Conservation (phyloP, 768 basidiomycete species). For the Boletus rubropictus region DNA sequence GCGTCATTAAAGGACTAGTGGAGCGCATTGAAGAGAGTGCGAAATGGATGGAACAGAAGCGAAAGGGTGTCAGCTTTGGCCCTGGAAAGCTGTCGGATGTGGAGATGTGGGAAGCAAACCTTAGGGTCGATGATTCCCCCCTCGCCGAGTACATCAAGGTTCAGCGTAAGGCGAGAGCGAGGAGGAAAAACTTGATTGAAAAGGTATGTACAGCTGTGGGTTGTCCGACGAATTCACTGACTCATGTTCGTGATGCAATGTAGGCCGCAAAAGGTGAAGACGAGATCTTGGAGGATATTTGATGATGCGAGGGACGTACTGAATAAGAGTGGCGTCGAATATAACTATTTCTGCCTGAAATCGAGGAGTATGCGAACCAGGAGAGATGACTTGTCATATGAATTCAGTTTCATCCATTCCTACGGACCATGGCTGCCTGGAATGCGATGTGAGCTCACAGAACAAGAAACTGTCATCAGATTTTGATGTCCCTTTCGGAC, state of each 20-base stretch:
- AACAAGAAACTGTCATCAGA: not conserved
- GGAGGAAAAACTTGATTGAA: constrained; percentile 60
- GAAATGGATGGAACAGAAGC: constrained; percentile 66
- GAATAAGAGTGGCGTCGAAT: not conserved
- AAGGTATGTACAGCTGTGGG: constrained; percentile 46
- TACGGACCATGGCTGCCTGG: not conserved
- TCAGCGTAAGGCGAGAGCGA: constrained; percentile 75
- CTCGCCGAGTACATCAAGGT: constrained; percentile 78
- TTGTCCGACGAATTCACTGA: constrained; percentile 1
- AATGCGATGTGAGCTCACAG: not conserved
- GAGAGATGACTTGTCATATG: not conserved
- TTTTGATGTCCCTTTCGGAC: not conserved
- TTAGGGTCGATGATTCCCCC: constrained; percentile 66
- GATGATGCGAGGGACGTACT: not conserved
- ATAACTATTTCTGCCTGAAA: not conserved
- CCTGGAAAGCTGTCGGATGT: constrained; percentile 70
- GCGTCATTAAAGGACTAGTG: constrained; percentile 65
- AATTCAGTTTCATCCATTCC: constrained; percentile 1
- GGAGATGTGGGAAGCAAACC: constrained; percentile 60
- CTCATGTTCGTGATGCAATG: constrained; percentile 10
- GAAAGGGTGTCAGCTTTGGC: constrained; percentile 67
- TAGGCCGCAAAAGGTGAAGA: constrained; percentile 69
- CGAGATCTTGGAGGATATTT: constrained; percentile 55
- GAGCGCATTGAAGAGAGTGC: constrained; percentile 85
- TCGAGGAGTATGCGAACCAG: not conserved